Evolutionary conservation across 225 moss, liverwort and hornwort species (phyloP), one percentile per base, ranked within the genome.

Genomic region (Anthoceros angustus): DNA sequence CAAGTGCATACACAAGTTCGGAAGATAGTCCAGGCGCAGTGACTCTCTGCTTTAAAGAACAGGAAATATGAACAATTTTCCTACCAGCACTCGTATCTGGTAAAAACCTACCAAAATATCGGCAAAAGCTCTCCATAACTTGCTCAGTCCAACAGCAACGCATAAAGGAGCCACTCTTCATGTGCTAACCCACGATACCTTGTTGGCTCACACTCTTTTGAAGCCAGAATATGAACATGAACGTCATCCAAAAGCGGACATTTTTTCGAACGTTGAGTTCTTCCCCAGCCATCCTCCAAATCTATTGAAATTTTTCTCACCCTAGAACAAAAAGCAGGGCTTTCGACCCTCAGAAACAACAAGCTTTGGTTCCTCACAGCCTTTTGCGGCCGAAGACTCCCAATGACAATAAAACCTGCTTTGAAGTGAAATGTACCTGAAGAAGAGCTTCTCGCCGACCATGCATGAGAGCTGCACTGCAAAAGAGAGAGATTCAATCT

Each of bases 251-350:
- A n/a, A n/a, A 87, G 86, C 98, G 98, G 71, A 77, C 73, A 38
- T 83, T 89, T 82, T 89, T 98, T 41, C 92, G 84, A 76, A 87
- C n/a, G 86, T 77, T 63, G 98, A 98, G 67, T 91, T 89, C 66
- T 98, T 98, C n/a, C n/a, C n/a, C 24, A 98, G 82, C 98, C 98
- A 98, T 67, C 82, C 82, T 39, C 91, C 86, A 71, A 98, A 98
- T 69, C 98, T 82, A 74, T 89, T 98, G 42, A 85, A 98, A 72
- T 89, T 98, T 23, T 86, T 74, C 66, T 87, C 85, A 64, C 98
- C 92, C 92, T 98, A 76, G 15, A 5, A 20, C 14, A 63, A 5
- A 63, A 10, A 20, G 9, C 20, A 26, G 5, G 25, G 63, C 63
- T 20, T 26, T 24, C 25, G 63, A 63, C 5, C 26, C 25, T 69